Conservation (phyloP, 805 yeast species). For the Ogataea haglerorum region DNA sequence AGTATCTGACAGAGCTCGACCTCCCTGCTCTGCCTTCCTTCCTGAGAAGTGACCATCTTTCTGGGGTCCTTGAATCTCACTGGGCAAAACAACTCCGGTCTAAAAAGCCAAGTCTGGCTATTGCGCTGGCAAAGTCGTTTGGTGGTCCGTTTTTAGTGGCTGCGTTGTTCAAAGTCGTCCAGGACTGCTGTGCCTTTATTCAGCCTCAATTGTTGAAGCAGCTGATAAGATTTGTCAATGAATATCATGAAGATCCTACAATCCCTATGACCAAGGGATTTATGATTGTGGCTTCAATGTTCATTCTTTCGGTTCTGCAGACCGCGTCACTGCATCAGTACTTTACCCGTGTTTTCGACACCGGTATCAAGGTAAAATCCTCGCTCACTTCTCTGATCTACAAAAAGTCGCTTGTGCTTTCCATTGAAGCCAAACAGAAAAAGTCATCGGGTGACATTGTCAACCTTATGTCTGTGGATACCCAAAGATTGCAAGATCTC, state of each 20-base stretch:
- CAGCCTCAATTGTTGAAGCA: conserved; percentile 80
- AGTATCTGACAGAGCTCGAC: conserved; percentile 50
- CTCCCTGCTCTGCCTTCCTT: conserved; percentile 74
- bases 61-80: conserved; percentile 45
- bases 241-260: conserved; percentile 41
- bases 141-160: conserved; percentile 70
- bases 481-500: conserved; percentile 81
- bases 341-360: conserved; percentile 67
- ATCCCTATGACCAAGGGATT: conserved; percentile 71
- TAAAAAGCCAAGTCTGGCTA: conserved; percentile 29
- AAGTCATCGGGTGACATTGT: conserved; percentile 91
- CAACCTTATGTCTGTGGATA: conserved; percentile 90
- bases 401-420: conserved; percentile 62
- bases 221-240: conserved; percentile 60
- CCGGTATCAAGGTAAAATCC: conserved; percentile 74
- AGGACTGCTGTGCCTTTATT: conserved; percentile 78
- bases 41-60: conserved; percentile 53
- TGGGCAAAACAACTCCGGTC: conserved; percentile 57
- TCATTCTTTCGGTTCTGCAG: conserved; percentile 69
- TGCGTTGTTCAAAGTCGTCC: conserved; percentile 65
- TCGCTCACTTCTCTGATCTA: conserved; percentile 66
- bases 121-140: conserved; percentile 65
- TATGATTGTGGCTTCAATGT: conserved; percentile 74
- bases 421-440: conserved; percentile 66
- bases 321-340: conserved; percentile 77